Evolutionary conservation across 441 rosid genomes (phyloP), one percentile per base, ranked within the genome.

Genomic region (Erodium trifolium): DNA sequence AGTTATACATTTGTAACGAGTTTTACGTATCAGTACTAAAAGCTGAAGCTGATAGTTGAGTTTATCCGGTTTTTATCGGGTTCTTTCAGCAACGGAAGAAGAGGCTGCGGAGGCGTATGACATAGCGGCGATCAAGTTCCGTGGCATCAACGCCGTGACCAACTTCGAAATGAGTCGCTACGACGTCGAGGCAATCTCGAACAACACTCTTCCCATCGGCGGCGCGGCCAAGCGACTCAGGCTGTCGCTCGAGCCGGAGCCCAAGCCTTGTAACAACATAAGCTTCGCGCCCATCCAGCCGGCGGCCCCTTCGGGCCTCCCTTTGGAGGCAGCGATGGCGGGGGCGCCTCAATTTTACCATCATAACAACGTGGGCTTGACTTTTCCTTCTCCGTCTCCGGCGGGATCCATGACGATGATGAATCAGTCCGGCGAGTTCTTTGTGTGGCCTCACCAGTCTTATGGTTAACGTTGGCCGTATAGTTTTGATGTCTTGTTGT

Each of bases 21-120:
- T 41, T 8, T 8, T 41, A 6, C 6, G 7, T 6, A 41, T 5
- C 10, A 4, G 47, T 41, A 41, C 47, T 41, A 41, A 6, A 11
- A 41, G 10, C 47, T 41, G 7, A 41, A 41, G 10, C 10, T 41
- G 47, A 41, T 41, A 41, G 8, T 8, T 5, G 47, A 49, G 13
- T 5, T 4, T 49, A 47, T 11, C 13, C n/a, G n/a, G n/a, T n/a
- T n/a, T n/a, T n/a, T n/a, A n/a, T n/a, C n/a, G n/a, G n/a, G n/a
- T n/a, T n/a, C n/a, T 23, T 23, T 23, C 27, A 23, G 27, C 27
- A 0, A 23, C 27, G 27, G 27, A 23, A 23, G 27, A 23, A 23
- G 98, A 93, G 74, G 97, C 98, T 9, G 97, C 97, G 0, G 99
- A 93, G 79, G 96, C 97, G 3, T 91, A 93, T 35, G 99, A 91